A percentile compares a stretch with the other conserved stretches of the same genome.
phyloP scores from a whole-genome alignment of 768 basidiomycete genomes.

The Porphyrellus cyaneotinctus region DNA sequence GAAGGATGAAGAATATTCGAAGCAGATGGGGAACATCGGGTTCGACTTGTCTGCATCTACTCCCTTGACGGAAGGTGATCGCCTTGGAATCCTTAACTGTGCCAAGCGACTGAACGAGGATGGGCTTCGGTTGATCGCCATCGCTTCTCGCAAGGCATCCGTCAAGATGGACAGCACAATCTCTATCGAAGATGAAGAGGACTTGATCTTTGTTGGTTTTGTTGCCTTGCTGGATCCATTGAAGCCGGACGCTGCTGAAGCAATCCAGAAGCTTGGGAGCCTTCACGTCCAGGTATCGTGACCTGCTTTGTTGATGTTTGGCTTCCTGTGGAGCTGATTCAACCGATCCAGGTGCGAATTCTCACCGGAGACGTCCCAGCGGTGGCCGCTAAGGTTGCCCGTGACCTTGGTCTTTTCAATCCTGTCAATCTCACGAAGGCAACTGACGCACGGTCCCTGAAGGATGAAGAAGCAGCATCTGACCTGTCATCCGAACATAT shows the following conservation, averaged over 20 bases:
- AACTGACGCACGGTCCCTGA: slow-evolving; percentile 4
- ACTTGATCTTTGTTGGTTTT: slow-evolving; percentile 30
- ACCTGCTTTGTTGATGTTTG: not conserved
- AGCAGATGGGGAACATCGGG: slow-evolving; percentile 6
- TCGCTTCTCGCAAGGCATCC: slow-evolving; percentile 22
- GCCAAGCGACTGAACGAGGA: slow-evolving; percentile 30
- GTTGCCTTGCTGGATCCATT: slow-evolving; percentile 29
- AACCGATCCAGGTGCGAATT: slow-evolving; percentile 28
- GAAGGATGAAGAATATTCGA: slow-evolving; percentile 13
- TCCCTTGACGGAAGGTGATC: slow-evolving; percentile 16
- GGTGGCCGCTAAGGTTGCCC: slow-evolving; percentile 36
- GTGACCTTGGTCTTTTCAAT: slow-evolving; percentile 33
- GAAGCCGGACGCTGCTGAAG: slow-evolving; percentile 31
- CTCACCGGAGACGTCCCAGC: slow-evolving; percentile 35
- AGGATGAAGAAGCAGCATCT: slow-evolving; percentile 26
- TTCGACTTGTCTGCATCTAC: slow-evolving; percentile 18
- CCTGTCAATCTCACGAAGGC: slow-evolving; percentile 14
- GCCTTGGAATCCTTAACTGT: slow-evolving; percentile 22
- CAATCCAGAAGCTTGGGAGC: slow-evolving; percentile 25
- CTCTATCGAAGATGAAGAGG: slow-evolving; percentile 25
- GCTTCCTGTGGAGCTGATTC: slow-evolving; percentile 5
- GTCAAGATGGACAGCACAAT: slow-evolving; percentile 17
- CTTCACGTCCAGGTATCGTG: slow-evolving; percentile 29
- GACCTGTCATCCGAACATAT: slow-evolving; percentile 2
- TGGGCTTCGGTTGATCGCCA: slow-evolving; percentile 29